Percentiles rank a stretch among this genome's conserved stretches.
phyloP scores from a whole-genome alignment of 2,329 filamentous ascomycete species.

The Fusarium burgessii region DNA sequence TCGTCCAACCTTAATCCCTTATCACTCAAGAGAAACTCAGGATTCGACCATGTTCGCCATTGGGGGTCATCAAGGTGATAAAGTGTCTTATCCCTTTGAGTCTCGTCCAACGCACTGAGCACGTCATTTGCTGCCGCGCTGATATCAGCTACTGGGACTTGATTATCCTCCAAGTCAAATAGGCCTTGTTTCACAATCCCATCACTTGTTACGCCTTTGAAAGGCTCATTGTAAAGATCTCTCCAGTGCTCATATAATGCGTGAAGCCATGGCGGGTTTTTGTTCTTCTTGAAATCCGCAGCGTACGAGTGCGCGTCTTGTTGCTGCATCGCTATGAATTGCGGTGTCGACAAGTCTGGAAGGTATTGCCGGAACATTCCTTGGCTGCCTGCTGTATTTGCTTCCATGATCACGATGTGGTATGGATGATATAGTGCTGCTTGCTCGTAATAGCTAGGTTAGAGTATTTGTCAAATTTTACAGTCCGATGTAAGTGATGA shows the following conservation, averaged over 20 bases:
- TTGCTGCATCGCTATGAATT: not conserved
- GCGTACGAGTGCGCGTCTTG: not conserved
- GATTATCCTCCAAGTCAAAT: not conserved
- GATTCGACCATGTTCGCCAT: constrained; percentile 79
- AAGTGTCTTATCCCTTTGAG: constrained; percentile 2
- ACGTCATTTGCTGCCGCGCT: not conserved
- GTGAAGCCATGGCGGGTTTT: constrained; percentile 5
- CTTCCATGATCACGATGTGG: not conserved
- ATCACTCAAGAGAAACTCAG: constrained; percentile 76
- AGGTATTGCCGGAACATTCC: not conserved
- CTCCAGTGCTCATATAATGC: constrained; percentile 5
- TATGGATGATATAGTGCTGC: not conserved
- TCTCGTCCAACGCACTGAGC: not conserved
- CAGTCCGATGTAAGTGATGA: not conserved
- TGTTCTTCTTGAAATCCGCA: not conserved
- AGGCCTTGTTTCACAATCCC: not conserved
- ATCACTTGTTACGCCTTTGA: not conserved
- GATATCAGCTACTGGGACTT: not conserved
- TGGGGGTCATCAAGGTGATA: constrained; percentile 77
- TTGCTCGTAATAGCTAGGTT: not conserved
- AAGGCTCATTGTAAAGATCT: not conserved
- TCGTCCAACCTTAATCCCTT: constrained; percentile 80
- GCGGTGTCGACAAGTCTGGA: not conserved
- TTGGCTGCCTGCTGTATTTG: not conserved
- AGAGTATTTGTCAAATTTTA: not conserved